Percentiles rank a stretch among this genome's conserved stretches.
Evolutionary conservation across 257 asterid genomes (phyloP).

Genomic region (Solanum virginianum): DNA sequence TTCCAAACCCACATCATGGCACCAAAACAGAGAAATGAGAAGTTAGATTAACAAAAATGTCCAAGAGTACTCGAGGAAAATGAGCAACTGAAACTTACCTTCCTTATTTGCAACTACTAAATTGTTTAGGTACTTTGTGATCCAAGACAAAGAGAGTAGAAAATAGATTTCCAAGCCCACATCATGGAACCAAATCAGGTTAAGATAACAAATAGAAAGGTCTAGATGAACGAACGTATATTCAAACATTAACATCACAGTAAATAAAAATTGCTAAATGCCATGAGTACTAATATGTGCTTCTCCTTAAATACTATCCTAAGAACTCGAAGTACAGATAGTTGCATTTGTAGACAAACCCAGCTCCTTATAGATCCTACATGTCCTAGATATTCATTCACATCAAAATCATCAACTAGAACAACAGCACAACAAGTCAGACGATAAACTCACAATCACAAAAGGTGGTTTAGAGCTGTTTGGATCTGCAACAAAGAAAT

Average conservation of each 20-base stretch:
- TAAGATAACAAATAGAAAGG: background rate
- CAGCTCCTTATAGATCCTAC: background rate
- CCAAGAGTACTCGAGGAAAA: background rate
- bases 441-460: conserved; percentile 63
- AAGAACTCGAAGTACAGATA: background rate
- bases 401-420: background rate
- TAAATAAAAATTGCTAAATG: background rate
- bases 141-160: background rate
- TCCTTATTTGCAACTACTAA: background rate
- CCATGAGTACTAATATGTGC: background rate
- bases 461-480: conserved; percentile 78
- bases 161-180: background rate
- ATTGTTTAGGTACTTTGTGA: background rate
- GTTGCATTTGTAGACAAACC: background rate
- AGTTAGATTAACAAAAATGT: background rate
- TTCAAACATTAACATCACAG: background rate
- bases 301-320: background rate
- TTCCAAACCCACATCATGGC: background rate
- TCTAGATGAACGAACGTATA: background rate
- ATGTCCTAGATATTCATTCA: background rate
- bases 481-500: conserved; percentile 73
- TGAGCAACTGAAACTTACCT: background rate
- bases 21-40: background rate
- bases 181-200: background rate
- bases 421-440: background rate